These are phyloP conservation scores for Ceratocystis lukuohia DNA, from an alignment of 2,329 filamentous ascomycete species.

Conservation along the genomic window DNA sequence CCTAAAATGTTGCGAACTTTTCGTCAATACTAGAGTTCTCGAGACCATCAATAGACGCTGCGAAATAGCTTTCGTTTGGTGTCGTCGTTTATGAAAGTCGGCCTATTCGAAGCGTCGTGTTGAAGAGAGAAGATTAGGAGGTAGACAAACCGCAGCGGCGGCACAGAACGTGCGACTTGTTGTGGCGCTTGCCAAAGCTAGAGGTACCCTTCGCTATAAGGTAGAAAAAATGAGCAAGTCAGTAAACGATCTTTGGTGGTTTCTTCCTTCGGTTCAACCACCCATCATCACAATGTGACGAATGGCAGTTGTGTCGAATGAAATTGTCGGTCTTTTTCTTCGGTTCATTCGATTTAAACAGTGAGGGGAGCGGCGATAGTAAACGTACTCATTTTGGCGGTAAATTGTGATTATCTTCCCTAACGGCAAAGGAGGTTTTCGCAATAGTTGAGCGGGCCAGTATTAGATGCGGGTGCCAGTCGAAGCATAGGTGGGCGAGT, in stretches of 20 bases:
- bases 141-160: conserved; percentile 81
- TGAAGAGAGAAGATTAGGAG: conserved; percentile 13
- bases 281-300: conserved; percentile 15
- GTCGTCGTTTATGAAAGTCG: conserved; percentile 16
- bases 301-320: conserved; percentile 15
- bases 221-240: conserved; percentile 20
- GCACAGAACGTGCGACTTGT: conserved; percentile 97
- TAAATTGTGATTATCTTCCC: conserved; percentile 25
- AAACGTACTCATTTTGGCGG: conserved; percentile 46
- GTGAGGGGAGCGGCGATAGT: conserved; percentile 14
- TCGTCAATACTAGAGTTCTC: conserved; percentile 4
- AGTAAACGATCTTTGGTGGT: conserved; percentile 18
- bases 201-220: conserved; percentile 44
- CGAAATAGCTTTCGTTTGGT: background rate
- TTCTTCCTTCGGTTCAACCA: background rate
- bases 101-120: conserved; percentile 17
- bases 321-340: conserved; percentile 19
- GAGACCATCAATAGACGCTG: background rate
- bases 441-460: conserved; percentile 18
- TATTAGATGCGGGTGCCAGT: conserved; percentile 17
- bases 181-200: conserved; percentile 59
- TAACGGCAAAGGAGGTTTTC: conserved; percentile 19
- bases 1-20: conserved; percentile 37
- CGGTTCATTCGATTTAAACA: conserved; percentile 6
- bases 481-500: conserved; percentile 18